Evolutionary conservation across 768 basidiomycete species (phyloP), one percentile per base, ranked within the genome.

Genomic region (Neoboletus brunneissimus): DNA sequence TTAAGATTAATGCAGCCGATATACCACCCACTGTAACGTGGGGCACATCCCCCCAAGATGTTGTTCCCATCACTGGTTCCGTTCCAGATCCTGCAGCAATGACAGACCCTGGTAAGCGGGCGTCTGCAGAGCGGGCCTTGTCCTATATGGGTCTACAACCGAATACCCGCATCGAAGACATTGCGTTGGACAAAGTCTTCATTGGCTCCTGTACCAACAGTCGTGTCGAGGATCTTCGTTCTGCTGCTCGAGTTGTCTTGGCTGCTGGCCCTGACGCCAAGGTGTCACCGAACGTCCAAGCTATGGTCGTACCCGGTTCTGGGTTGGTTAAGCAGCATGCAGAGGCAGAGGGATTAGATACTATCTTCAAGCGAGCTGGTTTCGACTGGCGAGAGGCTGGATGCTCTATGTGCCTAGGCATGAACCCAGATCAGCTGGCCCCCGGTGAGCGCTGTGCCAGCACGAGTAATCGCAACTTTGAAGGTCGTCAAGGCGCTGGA

Each of bases 361-460:
- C 79, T 53, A 78, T 95, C 63, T 92, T 96, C 79, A 90, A 86
- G 69, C 87, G 88, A 43, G 93, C 93, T 35, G 93, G 93, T 32
- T 96, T 94, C 67, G 93, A 96, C 67, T 95, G 93, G 93, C 83
- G 93, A 50, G 93, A 96, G 73, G 93, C 93, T 32, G 93, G 93
- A 34, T 96, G 93, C 69, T 96, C 93, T 16, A 96, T 96, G 93
- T 96, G 93, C 74, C 73, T 96, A 62, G 93, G 92, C 41, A 96
- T 96, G 93, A 96, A 96, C 73, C 90, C 92, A 13, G 93, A 96
- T 73, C 91, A 94, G 67, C 77, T 96, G 48, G 79, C 81, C 18
- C 90, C 91, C 2, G 86, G 88, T 15, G 81, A 88, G 66, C 87
- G 93, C 43, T 95, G 93, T 66, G 93, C 93, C 11, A 92, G 90